These are phyloP conservation scores for Lasiosphaeriaceae sp. DNA, from an alignment of 495 filamentous ascomycete species.

Conservation along the genomic window DNA sequence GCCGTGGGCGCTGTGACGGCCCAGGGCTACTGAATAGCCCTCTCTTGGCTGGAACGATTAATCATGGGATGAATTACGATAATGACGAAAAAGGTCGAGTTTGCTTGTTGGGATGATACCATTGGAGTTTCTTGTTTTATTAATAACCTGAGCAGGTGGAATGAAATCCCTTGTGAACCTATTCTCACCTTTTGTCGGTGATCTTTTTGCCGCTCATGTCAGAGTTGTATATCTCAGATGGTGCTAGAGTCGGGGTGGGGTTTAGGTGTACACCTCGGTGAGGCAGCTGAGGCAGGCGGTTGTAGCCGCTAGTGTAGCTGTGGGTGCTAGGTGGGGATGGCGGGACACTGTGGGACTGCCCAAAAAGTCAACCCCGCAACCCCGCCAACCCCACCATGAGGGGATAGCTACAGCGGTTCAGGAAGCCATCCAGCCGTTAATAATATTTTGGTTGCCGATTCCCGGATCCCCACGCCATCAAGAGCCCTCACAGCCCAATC, in stretches of 20 bases:
- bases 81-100: background rate
- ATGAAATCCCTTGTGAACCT: too few relatives aligned
- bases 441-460: background rate
- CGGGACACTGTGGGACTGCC: background rate
- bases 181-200: too few relatives aligned
- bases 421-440: background rate
- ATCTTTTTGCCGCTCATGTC: too few relatives aligned
- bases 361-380: background rate
- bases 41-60: background rate
- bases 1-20: conserved; percentile 64
- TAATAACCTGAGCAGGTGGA: too few relatives aligned
- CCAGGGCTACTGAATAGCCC: conserved; percentile 21
- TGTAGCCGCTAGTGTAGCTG: too few relatives aligned
- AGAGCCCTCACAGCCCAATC: background rate
- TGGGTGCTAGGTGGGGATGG: too few relatives aligned
- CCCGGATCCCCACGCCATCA: too few relatives aligned
- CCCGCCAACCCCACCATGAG: background rate
- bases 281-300: too few relatives aligned
- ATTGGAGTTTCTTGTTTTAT: background rate
- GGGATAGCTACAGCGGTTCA: background rate
- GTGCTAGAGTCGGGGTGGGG: too few relatives aligned
- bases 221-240: too few relatives aligned
- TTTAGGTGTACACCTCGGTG: too few relatives aligned
- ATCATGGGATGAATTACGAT: background rate
- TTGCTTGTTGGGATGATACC: background rate